Evolutionary conservation across 768 basidiomycete genomes (phyloP), one percentile per base, ranked within the genome.

Genomic region (Mycena sanguinolenta): DNA sequence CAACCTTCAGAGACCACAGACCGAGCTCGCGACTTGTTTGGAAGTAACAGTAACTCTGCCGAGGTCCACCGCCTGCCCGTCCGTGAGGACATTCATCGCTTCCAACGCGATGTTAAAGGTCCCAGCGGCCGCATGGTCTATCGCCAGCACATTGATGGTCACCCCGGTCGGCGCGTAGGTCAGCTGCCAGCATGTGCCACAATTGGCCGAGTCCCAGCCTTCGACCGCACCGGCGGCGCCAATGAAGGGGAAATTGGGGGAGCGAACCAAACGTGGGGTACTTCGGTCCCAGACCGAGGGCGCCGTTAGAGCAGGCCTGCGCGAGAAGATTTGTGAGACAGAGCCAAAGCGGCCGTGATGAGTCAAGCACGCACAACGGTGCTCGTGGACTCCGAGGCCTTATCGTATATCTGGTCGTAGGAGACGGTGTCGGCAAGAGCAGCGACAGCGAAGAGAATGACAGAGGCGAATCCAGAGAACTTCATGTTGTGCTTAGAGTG

Each of bases 151-250:
- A 46, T 82, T 84, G 77, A 90, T 81, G 63, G 75, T 84, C 65
- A 68, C 83, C 7, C 81, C 81, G 7, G 69, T 55, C 7, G 63
- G 30, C 60, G 82, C 81, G 77, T 84, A 91, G 7, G 86, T n/a
- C 84, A 92, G 75, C 66, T 82, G 63, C 89, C 89, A 92, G 79
- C 91, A 92, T 30, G 85, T 84, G 2, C 89, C 89, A 73, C 90
- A 92, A 52, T 82, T 79, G 1, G 77, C 68, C 1, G 89, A 90
- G 75, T 88, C 83, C 79, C 80, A 91, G 30, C 84, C 85, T 6
- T 77, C 77, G 65, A 92, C 81, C 38, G 84, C 88, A 14, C 82
- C 80, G 0, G 84, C 87, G 1, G 87, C 90, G 34, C 89, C 90
- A 74, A 92, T 88, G 77, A 82, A 76, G 1, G 91, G 90, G 82